Base-by-base conservation (phyloP, 2,329 filamentous ascomycete genomes). In the Cordyceps tenuipes region DNA sequence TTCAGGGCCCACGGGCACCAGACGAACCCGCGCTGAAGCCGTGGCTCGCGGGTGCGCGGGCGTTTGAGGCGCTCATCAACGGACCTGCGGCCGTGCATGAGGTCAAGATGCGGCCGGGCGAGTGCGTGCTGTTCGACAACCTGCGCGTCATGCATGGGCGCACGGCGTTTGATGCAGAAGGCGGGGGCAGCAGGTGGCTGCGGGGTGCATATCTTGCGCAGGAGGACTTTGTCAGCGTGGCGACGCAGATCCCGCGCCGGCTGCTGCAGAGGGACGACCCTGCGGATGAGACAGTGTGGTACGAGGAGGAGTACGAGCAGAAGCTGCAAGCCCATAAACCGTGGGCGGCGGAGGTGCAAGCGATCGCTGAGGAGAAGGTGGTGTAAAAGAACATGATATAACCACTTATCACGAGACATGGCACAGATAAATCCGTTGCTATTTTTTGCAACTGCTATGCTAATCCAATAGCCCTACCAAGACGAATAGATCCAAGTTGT, bases 41-140 rank as follows among this genome's bases (percentile, higher is more conserved):
- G 0, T 86, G 84, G 72, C 74, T 83, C 52, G 62, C 69, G 1
- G 79, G 80, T 0, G 78, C 82, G 1, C 69, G 73, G 39, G 68
- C 71, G 2, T 91, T 96, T 66, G 79, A 85, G 53, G 61, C 70
- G 0, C 64, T 82, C 0, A 73, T 94, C 26, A 85, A 90, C 64
- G 69, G 77, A 0, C 73, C 79, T 0, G 69, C 76, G 4, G 82
- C 82, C 62, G 73, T 91, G 57, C 88, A 87, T 68, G 81, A 93
- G 76, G 79, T 87, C 61, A 87, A 87, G 72, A 77, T 97, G 72
- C 77, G 84, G 58, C 85, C 89, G 4, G 94, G 93, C 3, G 89
- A 96, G 68, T 96, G 91, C 69, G 91, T 92, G 13, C 80, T 99
- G n/a, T 97, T 99, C 69, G 88, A 96, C 70, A 97, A 97, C 69